A percentile compares a stretch with the other conserved stretches of the same genome.
Conservation (phyloP, 371 early-diverging fungal species). For the Apophysomyces variabilis region DNA sequence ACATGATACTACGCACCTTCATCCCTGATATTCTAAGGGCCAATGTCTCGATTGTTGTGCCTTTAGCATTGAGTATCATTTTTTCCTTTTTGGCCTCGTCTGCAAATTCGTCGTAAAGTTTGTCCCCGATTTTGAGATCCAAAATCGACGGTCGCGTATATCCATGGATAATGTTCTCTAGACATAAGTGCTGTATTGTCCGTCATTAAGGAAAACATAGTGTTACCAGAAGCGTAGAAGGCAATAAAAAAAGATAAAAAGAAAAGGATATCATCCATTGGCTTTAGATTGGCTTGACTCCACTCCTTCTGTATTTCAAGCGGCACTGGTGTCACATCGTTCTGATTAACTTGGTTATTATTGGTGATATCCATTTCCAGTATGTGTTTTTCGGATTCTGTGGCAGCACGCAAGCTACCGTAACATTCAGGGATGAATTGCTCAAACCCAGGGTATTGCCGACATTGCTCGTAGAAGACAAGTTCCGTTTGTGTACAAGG, state of each 20-base stretch:
- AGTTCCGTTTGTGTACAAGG: constrained; percentile 62
- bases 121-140: constrained; percentile 81
- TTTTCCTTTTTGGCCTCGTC: constrained; percentile 62
- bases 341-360: constrained; percentile 13
- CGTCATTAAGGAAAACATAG: constrained; percentile 18
- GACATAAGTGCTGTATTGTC: constrained; percentile 58
- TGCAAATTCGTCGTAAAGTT: constrained; percentile 67
- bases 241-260: background rate
- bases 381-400: constrained; percentile 34
- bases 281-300: constrained; percentile 14
- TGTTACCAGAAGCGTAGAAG: background rate
- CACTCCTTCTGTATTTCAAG: constrained; percentile 4
- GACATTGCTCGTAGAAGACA: constrained; percentile 67
- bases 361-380: constrained; percentile 22
- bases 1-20: constrained; percentile 40
- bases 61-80: constrained; percentile 59
- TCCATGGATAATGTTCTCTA: constrained; percentile 75
- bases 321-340: constrained; percentile 12
- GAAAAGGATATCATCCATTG: constrained; percentile 57
- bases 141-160: constrained; percentile 74
- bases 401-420: constrained; percentile 59
- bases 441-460: constrained; percentile 56
- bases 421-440: constrained; percentile 73
- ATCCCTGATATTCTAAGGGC: constrained; percentile 72
- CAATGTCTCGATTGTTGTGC: constrained; percentile 60